phyloP scores from a whole-genome alignment of 345 rosid species.

The Gossypium stocksii region DNA sequence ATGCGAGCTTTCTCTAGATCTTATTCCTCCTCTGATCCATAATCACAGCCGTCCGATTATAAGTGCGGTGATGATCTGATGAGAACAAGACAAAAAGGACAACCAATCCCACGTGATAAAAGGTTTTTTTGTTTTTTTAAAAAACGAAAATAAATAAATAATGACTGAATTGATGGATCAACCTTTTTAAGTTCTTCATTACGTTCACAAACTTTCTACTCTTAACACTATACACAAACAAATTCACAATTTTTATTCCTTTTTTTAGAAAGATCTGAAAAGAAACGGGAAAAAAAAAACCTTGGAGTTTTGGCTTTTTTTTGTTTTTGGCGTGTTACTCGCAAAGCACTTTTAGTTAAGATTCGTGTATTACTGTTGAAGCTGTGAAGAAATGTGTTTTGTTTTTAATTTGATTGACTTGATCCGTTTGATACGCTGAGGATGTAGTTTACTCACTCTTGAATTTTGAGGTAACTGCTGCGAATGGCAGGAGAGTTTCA shows the following conservation, averaged over 20 bases:
- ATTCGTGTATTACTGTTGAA: background rate
- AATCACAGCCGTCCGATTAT: constrained; percentile 17
- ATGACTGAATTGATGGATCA: constrained; percentile 9
- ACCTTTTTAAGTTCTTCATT: constrained; percentile 13
- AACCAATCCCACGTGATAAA: constrained; percentile 20
- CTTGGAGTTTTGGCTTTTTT: background rate
- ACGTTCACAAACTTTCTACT: background rate
- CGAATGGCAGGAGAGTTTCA: constrained; percentile 65
- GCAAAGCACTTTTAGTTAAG: constrained; percentile 1
- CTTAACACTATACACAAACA: background rate
- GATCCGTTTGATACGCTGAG: background rate
- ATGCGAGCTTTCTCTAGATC: background rate
- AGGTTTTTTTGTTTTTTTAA: background rate
- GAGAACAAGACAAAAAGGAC: constrained; percentile 21
- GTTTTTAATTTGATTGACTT: background rate
- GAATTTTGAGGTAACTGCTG: constrained; percentile 1
- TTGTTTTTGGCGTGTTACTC: background rate
- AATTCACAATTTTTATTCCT: background rate
- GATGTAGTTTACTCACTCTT: background rate
- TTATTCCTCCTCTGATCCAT: constrained; percentile 1
- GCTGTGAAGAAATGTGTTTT: background rate
- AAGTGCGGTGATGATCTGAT: background rate
- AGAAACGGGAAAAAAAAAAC: background rate
- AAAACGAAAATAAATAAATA: background rate
- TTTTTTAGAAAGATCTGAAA: background rate